Base-by-base conservation (phyloP, 176 grass and related monocot species). In the Oryza longistaminata region DNA sequence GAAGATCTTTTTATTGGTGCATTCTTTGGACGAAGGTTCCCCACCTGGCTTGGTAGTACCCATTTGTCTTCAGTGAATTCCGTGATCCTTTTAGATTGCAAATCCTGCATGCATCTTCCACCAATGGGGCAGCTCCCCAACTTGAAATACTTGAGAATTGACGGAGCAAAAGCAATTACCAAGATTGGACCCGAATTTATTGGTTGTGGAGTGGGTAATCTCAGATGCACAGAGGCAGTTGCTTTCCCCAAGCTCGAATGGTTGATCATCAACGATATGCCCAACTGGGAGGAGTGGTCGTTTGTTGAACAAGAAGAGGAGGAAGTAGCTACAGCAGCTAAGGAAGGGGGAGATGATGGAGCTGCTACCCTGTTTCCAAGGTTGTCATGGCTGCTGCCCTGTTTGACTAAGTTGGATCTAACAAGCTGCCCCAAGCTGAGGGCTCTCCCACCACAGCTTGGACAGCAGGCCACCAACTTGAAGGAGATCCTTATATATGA, bases 251-350 rank as follows among this genome's bases (percentile, higher is more conserved):
- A 65, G 44, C 83, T 90, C 27, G 77, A 85, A 75, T 2, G 0
- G 33, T 24, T 90, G 64, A 0, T 43, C 11, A 35, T 90, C 0
- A 0, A 11, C 5, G 21, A 90, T 21, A 86, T 90, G 88, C 72
- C 34, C 37, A 86, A 79, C 14, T 86, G 31, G 83, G 71, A 90
- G 61, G 88, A 90, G 17, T 90, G 88, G 87, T 19, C 65, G 22
- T 75, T 90, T 53, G 50, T 53, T 19, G 15, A 53, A 12, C 15
- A 27, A 27, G 27, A 27, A 27, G 27, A 27, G n/a, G n/a, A n/a
- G n/a, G n/a, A n/a, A n/a, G n/a, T n/a, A n/a, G n/a, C n/a, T n/a
- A n/a, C n/a, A n/a, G n/a, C n/a, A n/a, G n/a, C n/a, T n/a, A n/a
- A n/a, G n/a, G n/a, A n/a, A n/a, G n/a, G n/a, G n/a, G n/a, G n/a